Evolutionary conservation across 1,284 basidiomycete species (phyloP), one percentile per base, ranked within the genome.

Genomic region (Ceratobasidium theobromae): DNA sequence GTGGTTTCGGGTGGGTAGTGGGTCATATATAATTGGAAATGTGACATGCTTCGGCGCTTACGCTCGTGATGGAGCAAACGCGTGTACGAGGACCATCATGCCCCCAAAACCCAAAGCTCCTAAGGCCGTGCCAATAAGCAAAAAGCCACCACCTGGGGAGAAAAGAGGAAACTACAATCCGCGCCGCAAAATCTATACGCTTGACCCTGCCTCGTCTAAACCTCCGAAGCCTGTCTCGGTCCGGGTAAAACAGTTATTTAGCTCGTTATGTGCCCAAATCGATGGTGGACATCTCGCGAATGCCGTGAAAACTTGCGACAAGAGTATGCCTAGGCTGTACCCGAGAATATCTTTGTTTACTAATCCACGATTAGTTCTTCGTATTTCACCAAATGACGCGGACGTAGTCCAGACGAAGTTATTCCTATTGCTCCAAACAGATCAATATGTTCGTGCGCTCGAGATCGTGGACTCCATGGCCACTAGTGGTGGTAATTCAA

Each of bases 261-360:
- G 83, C 58, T 89, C 89, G 53, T 78, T 95, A 21, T 86, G 86
- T 73, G 88, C 90, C 23, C 92, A 94, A 74, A 86, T 93, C 71
- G 89, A 94, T 70, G 89, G 89, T 33, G 88, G 87, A 1, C 86
- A 91, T 76, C 87, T 89, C 74, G 77, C 79, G 66, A 92, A 89
- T 74, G 90, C 91, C 30, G 82, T 92, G 74, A 91, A 88, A 82
- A 93, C 91, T 69, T 93, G 91, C 80, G 88, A 91, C 77, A 92
- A 91, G 79, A 89, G 92, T 91, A 72, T 85, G 82, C 66, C 32
- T 9, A 32, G 12, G 23, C 27, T 4, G 45, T 41, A 40, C 53
- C 33, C 43, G 28, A 11, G 12, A 8, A 11, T 18, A 16, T 14
- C 9, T 35, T 33, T 30, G 18, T 3, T n/a, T n/a, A 9, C 40